Evolutionary conservation across 2,329 filamentous ascomycete genomes (phyloP), one percentile per base, ranked within the genome.

Genomic region (Colletotrichum agaves): DNA sequence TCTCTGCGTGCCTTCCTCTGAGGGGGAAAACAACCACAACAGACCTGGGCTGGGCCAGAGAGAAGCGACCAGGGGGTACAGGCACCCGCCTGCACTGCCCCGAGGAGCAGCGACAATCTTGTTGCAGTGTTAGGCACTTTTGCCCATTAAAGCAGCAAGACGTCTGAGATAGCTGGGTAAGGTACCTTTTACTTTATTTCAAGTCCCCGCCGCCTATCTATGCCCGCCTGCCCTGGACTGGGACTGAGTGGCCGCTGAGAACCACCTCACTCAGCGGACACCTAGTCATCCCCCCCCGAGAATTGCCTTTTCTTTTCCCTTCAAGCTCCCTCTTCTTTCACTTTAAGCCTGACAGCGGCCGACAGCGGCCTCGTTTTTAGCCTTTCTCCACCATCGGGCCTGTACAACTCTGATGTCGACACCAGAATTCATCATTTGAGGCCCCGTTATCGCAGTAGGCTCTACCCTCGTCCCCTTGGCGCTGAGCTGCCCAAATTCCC

Each of bases 371-470:
- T 53, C 15, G 15, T 47, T 55, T 39, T 49, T 21, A 59, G 39
- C 31, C 39, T 46, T 47, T 67, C 64, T 13, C 64, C 64, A 59
- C 64, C 53, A 44, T 39, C 37, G 13, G 53, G 39, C 53, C 53
- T 41, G 21, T 15, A n/a, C 8, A 23, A 53, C 23, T 13, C 47
- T 27, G 44, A 21, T 19, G 27, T 33, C 27, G 17, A 39, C 52
- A 13, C 53, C 53, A 58, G 53, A 21, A 44, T 53, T 43, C 53
- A 67, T 53, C 59, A 53, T 61, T 61, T 15, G n/a, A 23, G 13
- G 17, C 53, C 63, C 64, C 64, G 64, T 67, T 67, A 67, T 67
- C 64, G 64, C 64, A 64, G 50, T 50, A 33, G 12, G 27, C 35
- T 44, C 13, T 44, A 17, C 52, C n/a, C 27, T 7, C 27, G 27